These are phyloP conservation scores for Myxozyma vanderwaltii DNA, from an alignment of 805 yeast species.

Conservation along the genomic window DNA sequence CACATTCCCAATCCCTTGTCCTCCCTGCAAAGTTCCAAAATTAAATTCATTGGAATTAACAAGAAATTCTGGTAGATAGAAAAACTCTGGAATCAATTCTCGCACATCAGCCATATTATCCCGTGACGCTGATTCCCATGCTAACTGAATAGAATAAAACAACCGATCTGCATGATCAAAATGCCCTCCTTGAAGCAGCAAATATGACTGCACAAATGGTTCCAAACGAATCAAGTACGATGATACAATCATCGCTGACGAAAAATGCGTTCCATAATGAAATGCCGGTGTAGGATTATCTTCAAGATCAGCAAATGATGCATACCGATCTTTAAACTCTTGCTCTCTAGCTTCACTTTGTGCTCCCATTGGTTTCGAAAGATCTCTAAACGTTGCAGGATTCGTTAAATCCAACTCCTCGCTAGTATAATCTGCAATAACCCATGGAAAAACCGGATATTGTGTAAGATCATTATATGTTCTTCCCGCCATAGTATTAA, in stretches of 20 bases:
- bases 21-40: conserved; percentile 69
- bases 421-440: conserved; percentile 78
- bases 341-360: conserved; percentile 62
- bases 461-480: conserved; percentile 88
- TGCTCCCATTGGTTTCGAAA: conserved; percentile 91
- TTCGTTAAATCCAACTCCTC: conserved; percentile 65
- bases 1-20: conserved; percentile 60
- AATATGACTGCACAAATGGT: conserved; percentile 79
- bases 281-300: conserved; percentile 71
- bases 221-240: conserved; percentile 73
- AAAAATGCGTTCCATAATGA: conserved; percentile 91
- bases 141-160: conserved; percentile 70
- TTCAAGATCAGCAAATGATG: conserved; percentile 63
- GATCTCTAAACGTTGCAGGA: conserved; percentile 67
- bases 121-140: conserved; percentile 77
- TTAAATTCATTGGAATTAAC: conserved; percentile 64
- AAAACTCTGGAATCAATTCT: conserved; percentile 85
- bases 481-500: conserved; percentile 84
- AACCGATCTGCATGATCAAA: conserved; percentile 87
- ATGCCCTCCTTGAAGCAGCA: conserved; percentile 80
- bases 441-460: conserved; percentile 92
- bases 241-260: conserved; percentile 90
- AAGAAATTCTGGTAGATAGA: conserved; percentile 76
- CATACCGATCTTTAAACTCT: conserved; percentile 70
- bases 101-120: conserved; percentile 87